Conservation (phyloP, 1,284 basidiomycete genomes). For the Rhodotorula sp. region DNA sequence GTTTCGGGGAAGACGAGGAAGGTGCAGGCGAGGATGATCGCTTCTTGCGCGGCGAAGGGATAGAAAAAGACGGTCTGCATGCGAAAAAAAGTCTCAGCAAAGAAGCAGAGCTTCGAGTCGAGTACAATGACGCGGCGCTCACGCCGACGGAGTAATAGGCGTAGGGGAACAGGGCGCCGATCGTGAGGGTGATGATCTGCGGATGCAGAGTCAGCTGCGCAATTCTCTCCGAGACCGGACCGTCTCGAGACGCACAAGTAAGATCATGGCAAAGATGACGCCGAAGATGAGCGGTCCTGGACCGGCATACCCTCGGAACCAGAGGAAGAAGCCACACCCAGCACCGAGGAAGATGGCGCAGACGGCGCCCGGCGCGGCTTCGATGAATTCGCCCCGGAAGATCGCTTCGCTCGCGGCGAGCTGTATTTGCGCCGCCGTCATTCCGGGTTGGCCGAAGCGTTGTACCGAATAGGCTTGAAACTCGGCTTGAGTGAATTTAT, state of each 20-base stretch:
- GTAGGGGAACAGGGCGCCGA: slow-evolving; percentile 37
- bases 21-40: slow-evolving; percentile 34
- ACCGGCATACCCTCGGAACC: slow-evolving; percentile 30
- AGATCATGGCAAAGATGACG: slow-evolving; percentile 19
- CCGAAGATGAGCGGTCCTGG: slow-evolving; percentile 25
- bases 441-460: slow-evolving; percentile 6
- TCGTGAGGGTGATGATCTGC: slow-evolving; percentile 30
- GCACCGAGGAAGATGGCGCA: slow-evolving; percentile 34
- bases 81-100: background rate
- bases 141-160: slow-evolving; percentile 34
- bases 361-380: slow-evolving; percentile 22
- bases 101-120: background rate
- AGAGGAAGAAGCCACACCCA: slow-evolving; percentile 33
- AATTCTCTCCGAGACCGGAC: no score
- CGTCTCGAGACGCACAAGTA: background rate
- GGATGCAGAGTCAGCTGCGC: background rate
- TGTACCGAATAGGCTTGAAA: slow-evolving; percentile 8
- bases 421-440: slow-evolving; percentile 8
- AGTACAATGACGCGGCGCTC: background rate
- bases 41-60: slow-evolving; percentile 36
- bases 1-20: slow-evolving; percentile 42
- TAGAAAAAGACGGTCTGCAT: slow-evolving; percentile 32
- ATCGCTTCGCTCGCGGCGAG: slow-evolving; percentile 5
- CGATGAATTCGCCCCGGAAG: slow-evolving; percentile 34
- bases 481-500: slow-evolving; percentile 14